Percentiles rank a stretch among this genome's conserved stretches.
phyloP scores from a whole-genome alignment of 495 filamentous ascomycete genomes.

The Daldinia caldariorum region DNA sequence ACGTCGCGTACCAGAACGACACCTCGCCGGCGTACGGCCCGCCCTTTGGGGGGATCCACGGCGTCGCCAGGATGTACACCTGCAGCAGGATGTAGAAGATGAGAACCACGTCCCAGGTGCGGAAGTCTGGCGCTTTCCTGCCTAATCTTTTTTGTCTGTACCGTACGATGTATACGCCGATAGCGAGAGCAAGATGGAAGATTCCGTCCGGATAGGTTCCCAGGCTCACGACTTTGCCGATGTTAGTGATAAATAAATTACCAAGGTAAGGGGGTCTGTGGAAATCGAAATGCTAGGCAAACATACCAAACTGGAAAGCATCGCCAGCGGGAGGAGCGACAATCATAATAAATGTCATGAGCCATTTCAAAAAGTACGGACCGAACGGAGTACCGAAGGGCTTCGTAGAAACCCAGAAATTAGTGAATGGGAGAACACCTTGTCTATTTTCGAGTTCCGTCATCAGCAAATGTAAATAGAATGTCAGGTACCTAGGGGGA shows the following conservation, averaged over 20 bases:
- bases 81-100: slow-evolving; percentile 65
- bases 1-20: slow-evolving; percentile 75
- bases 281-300: not conserved
- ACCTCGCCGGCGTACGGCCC: slow-evolving; percentile 68
- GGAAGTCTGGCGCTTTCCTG: slow-evolving; percentile 58
- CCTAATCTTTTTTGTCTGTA: slow-evolving; percentile 59
- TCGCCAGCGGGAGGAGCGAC: slow-evolving; percentile 73
- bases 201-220: slow-evolving; percentile 61
- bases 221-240: slow-evolving; percentile 64
- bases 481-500: too few species aligned
- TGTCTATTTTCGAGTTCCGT: slow-evolving; percentile 54
- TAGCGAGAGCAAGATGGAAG: slow-evolving; percentile 63
- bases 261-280: not conserved
- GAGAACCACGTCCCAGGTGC: slow-evolving; percentile 63
- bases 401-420: slow-evolving; percentile 70
- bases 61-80: slow-evolving; percentile 67
- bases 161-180: slow-evolving; percentile 65
- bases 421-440: slow-evolving; percentile 70
- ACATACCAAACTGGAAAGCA: slow-evolving; percentile 69
- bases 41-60: slow-evolving; percentile 70
- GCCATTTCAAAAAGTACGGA: slow-evolving; percentile 68
- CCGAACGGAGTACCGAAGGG: slow-evolving; percentile 71
- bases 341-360: slow-evolving; percentile 70
- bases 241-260: slow-evolving; percentile 32
- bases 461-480: slow-evolving; percentile 3